Evolutionary conservation across 1,284 basidiomycete species (phyloP), one percentile per base, ranked within the genome.

Genomic region (Cystobasidium sp.): DNA sequence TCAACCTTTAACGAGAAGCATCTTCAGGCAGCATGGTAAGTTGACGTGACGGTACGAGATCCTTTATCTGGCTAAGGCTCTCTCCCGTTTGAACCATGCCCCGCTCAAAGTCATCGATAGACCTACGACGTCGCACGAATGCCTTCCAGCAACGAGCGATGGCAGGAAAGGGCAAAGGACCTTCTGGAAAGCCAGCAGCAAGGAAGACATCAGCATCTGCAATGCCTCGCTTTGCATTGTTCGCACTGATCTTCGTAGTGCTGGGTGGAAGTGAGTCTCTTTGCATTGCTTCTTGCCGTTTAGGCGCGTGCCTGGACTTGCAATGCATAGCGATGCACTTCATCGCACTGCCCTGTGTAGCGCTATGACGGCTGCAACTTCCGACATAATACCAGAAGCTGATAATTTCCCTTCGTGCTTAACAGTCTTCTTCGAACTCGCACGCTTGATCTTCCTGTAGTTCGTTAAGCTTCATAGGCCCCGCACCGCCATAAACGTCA

Each of bases 111-210:
- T 71, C 69, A 49, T 61, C 69, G 31, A 62, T 71, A 63, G 69
- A 71, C 61, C 69, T 61, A 41, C 69, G 69, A 8, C 69, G 69
- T 22, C 44, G 69, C 20, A 71, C 58, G 24, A 61, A 46, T 31
- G 59, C 58, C 46, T 71, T 71, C 49, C 69, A 71, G 61, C 44
- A 71, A 22, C 69, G 69, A 46, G 69, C 69, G 7, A 63, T 71
- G 56, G 59, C 49, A 18, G 61, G 61, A 31, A 62, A 64, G 51
- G 61, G 61, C 7, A 62, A 64, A 55, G 69, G 58, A 6, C 58
- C 69, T 9, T 61, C 56, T 37, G 69, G 69, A 24, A 71, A 71
- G 20, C 69, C 61, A 22, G 58, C 69, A 39, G 31, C 31, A 39
- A 24, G 41, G 37, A 43, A 53, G 51, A n/a, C 46, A 22, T 39